Base-by-base conservation (phyloP, 2,329 filamentous ascomycete species). In the Didymella pinodella region DNA sequence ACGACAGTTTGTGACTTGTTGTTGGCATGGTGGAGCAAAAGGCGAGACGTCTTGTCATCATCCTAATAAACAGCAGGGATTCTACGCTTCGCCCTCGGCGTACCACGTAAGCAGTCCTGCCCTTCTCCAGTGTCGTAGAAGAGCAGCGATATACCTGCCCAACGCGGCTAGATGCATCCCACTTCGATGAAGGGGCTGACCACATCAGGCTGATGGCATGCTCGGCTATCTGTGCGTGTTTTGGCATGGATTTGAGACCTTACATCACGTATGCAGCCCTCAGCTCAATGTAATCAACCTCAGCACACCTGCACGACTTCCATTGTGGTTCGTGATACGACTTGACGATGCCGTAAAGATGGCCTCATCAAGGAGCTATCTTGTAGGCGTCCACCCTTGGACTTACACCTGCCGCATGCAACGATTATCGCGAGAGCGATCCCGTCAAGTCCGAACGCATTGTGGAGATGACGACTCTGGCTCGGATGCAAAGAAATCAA, bases 381-480 rank as follows among this genome's bases (percentile, higher is more conserved):
- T 53, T 45, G 52, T 60, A 50, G 41, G 48, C 46, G 40, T 52
- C 56, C 57, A 55, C 52, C 57, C 51, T 56, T 47, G 54, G 29
- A 47, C 38, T 54, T 48, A 38, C 48, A 49, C 50, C 44, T 48
- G 48, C 60, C 48, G 61, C 59, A 60, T 66, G 64, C 65, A 63
- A 63, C 51, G 28, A 55, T 57, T 26, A 56, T 57, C 56, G 54
- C 61, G 18, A 59, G 38, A 43, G 45, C 46, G 54, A 59, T 48
- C 29, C 48, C 55, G 55, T 34, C 48, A 59, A 52, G 22, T 52
- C 68, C 58, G 63, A 59, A 48, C 52, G 26, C 50, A 53, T 62
- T 60, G 69, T 71, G 71, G 69, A 72, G 63, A 66, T 70, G 62
- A 69, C 63, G 54, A 56, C 67, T 66, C 65, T 69, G 65, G 61